Base-by-base conservation (phyloP, 1,284 basidiomycete genomes). In the Cyathus olla region DNA sequence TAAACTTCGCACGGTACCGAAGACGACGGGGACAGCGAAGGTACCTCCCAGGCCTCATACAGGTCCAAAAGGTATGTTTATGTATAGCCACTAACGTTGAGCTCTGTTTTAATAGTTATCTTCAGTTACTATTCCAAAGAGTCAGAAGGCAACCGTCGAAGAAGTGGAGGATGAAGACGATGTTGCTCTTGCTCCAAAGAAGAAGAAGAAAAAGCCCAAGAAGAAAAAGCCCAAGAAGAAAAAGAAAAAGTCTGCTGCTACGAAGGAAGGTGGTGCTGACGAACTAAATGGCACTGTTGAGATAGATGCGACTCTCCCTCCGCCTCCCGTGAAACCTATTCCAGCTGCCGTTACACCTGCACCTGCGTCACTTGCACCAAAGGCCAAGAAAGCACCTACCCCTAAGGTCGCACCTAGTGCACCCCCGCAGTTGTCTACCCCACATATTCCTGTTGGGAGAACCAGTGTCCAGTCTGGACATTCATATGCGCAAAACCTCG, bases 161-260 rank as follows among this genome's bases (percentile, higher is more conserved):
- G 90, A 92, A 40, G 87, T 86, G 0, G 89, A 90, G 46, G 90
- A 89, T 46, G 88, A 91, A 71, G 90, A 88, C 24, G 84, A 82
- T 13, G 76, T 74, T 17, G 21, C 73, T 27, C 60, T 72, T 4
- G 61, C 74, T 4, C 69, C 76, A 27, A 87, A 87, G 62, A 90
- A 91, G 78, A 92, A 92, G 78, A 90, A 78, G 49, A 76, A 75
- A 64, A 78, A 74, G 69, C 76, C 83, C 6, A 35, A 35, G 31
- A 35, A 35, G 31, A 35, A 35, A 13, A 91, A 89, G 82, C 76
- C 83, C 6, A 35, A 35, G 31, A 35, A 35, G 31, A 35, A 35
- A 13, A 91, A 89, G 82, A 92, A 92, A 74, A 92, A 86, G 69
- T 65, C 70, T 17, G 58, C 77, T 10, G 62, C 78, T 10, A 68